Percentiles rank a stretch among this genome's conserved stretches.
Conservation (phyloP, 208 protist genomes). For the Leishmania gerbilli region DNA sequence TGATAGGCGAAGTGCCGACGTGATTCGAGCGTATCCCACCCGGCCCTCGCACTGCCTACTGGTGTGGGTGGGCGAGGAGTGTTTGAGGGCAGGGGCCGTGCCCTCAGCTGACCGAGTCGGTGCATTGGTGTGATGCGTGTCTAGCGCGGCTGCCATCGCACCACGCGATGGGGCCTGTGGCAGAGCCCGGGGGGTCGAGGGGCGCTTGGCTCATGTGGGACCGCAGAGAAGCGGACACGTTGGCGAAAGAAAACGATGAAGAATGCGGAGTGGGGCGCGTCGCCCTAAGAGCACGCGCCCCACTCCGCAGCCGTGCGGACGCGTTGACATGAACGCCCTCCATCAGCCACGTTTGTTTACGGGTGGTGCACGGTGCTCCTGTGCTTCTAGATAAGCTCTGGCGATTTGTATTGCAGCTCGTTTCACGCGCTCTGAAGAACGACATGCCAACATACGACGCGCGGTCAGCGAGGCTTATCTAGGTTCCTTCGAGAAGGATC, state of each 20-base stretch:
- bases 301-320: background rate
- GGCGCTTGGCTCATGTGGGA: background rate
- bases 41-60: background rate
- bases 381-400: background rate
- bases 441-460: background rate
- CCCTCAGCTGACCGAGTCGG: background rate
- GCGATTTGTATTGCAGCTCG: background rate
- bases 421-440: background rate
- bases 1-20: background rate
- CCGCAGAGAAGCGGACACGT: background rate
- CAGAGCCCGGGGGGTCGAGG: background rate
- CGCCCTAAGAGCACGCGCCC: background rate
- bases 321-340: background rate
- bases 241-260: background rate
- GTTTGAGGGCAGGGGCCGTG: background rate
- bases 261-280: background rate
- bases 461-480: too few relatives aligned
- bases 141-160: background rate
- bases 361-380: background rate
- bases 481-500: background rate
- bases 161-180: background rate
- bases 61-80: background rate
- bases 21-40: background rate
- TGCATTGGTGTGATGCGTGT: background rate
- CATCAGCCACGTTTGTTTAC: background rate